Conservation (phyloP, 2,329 filamentous ascomycete species). For the Coleophoma eucalyptorum region DNA sequence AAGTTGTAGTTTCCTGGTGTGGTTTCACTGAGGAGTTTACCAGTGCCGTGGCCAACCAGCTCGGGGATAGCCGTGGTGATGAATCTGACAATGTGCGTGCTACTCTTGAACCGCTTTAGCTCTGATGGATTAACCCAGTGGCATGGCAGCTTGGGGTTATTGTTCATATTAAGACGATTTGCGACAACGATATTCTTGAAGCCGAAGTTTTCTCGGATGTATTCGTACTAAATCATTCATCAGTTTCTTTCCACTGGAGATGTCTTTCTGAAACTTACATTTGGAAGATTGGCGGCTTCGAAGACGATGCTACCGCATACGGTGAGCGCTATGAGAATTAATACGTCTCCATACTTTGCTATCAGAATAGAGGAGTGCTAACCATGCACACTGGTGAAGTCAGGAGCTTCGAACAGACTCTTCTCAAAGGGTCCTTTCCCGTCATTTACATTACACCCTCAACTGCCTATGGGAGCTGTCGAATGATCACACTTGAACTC, state of each 20-base stretch:
- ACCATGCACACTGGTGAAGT: constrained; percentile 73
- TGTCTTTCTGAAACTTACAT: too few species aligned
- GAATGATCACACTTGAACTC: constrained; percentile 61
- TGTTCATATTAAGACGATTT: constrained; percentile 42
- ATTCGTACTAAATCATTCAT: too few species aligned
- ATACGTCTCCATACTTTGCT: constrained; percentile 20
- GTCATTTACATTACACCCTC: constrained; percentile 21
- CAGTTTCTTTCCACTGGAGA: too few species aligned
- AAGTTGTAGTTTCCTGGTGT: constrained; percentile 53
- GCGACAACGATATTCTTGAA: constrained; percentile 64
- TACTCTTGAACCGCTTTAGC: constrained; percentile 55
- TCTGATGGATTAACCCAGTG: constrained; percentile 35
- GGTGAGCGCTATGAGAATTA: constrained; percentile 31
- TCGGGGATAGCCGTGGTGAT: constrained; percentile 71
- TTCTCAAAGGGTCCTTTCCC: constrained; percentile 62
- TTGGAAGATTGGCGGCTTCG: constrained; percentile 39
- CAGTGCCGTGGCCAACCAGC: constrained; percentile 61
- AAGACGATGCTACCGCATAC: constrained; percentile 40
- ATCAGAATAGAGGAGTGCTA: constrained; percentile 39
- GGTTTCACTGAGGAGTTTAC: constrained; percentile 55
- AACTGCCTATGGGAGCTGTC: constrained; percentile 33
- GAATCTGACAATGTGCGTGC: constrained; percentile 64
- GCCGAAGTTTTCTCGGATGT: constrained; percentile 53
- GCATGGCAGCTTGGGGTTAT: constrained; percentile 53
- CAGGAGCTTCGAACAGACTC: constrained; percentile 65